Evolutionary conservation across 768 basidiomycete genomes (phyloP), one percentile per base, ranked within the genome.

Genomic region (Boletales sp.): DNA sequence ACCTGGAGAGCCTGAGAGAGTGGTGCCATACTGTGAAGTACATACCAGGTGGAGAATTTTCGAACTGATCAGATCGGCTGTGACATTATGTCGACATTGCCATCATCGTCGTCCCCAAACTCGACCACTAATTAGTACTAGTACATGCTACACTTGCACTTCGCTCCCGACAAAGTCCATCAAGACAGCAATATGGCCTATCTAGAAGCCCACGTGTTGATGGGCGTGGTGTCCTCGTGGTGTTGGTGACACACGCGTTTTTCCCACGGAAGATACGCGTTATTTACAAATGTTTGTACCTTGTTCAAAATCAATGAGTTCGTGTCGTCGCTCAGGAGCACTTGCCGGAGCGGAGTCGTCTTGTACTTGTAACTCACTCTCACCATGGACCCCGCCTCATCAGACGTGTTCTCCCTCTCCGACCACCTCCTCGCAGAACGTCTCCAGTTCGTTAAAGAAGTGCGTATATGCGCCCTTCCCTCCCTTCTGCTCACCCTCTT

Each of bases 381-480:
- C 24, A 27, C 5, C 24, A 68, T 68, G 64, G 55, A 69, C 41
- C 24, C 59, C 5, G 44, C 59, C 32, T 14, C 52, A 38, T 68
- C 74, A 6, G 84, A 89, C 69, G 80, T 89, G 19, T 89, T 85
- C 72, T 84, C 84, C 0, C 74, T 90, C 51, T 81, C 86, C 5
- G 88, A 91, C 71, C 77, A 84, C 52, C 80, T 76, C 49, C 74
- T 90, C 35, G 81, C 83, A 21, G 80, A 87, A 60, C 79, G 79
- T 40, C 75, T 90, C 39, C 79, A 83, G 50, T 91, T 91, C 63
- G 76, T 89, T 45, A 77, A 86, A 70, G 87, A 89, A 76, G 87
- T 83, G 55, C 17, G 73, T 27, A n/a, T 43, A 42, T 15, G 19
- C 19, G 19, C 41, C 29, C 15, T n/a, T 7, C 7, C 24, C 9